These are phyloP conservation scores for Hortiboletus campestris DNA, from an alignment of 768 basidiomycete species.

Conservation along the genomic window DNA sequence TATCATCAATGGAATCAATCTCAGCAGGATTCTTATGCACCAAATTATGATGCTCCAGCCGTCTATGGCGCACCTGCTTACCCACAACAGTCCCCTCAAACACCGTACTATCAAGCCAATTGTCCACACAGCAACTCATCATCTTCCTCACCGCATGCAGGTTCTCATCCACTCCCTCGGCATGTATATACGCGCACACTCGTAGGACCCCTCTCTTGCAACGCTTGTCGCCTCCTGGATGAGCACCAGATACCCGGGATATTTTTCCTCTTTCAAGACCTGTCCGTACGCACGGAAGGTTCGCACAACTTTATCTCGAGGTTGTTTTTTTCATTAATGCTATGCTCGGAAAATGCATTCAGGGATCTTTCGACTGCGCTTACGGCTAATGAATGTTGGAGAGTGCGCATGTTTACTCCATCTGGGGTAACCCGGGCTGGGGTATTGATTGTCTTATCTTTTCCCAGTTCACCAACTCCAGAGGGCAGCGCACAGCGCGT, in stretches of 20 bases:
- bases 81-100: constrained; percentile 28
- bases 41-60: constrained; percentile 23
- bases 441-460: constrained; percentile 22
- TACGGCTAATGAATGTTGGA: constrained; percentile 88
- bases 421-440: constrained; percentile 18
- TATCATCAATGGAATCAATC: constrained; percentile 29
- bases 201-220: constrained; percentile 85
- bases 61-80: constrained; percentile 28
- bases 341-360: constrained; percentile 16
- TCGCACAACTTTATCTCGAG: constrained; percentile 30
- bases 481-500: constrained; percentile 64
- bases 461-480: constrained; percentile 64
- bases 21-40: constrained; percentile 25
- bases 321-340: constrained; percentile 22
- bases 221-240: constrained; percentile 81
- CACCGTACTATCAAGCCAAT: constrained; percentile 30
- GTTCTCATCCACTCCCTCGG: constrained; percentile 50
- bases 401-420: constrained; percentile 58
- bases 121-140: constrained; percentile 26
- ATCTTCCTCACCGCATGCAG: constrained; percentile 30
- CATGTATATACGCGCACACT: constrained; percentile 83
- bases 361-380: constrained; percentile 84
- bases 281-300: constrained; percentile 94
- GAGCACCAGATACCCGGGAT: constrained; percentile 84
- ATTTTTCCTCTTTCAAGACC: constrained; percentile 93